Percentiles rank a stretch among this genome's conserved stretches.
Conservation (phyloP, 2,329 filamentous ascomycete species). For the Xylaria polymorpha region DNA sequence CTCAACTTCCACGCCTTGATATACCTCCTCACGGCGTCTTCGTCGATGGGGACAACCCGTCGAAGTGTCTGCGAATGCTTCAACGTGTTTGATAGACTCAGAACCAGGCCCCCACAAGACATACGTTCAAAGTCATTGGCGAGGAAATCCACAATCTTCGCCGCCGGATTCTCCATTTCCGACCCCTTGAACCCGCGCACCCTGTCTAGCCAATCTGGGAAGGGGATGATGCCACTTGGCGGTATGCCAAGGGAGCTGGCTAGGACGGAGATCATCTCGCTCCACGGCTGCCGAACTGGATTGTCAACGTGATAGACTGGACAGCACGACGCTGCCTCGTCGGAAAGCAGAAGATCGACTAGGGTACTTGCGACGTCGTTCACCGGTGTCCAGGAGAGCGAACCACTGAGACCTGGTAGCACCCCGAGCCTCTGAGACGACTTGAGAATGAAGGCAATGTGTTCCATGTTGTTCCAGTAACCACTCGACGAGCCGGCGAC, state of each 20-base stretch:
- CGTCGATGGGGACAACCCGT: too few relatives aligned
- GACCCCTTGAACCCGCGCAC: background rate
- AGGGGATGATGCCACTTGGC: background rate
- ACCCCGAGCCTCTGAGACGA: conserved; percentile 51
- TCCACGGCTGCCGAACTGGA: background rate
- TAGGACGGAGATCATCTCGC: background rate
- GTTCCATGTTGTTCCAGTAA: conserved; percentile 59
- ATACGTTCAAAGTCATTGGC: background rate
- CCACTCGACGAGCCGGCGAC: conserved; percentile 55
- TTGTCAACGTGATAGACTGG: conserved; percentile 9
- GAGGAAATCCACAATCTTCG: background rate
- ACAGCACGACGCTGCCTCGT: background rate
- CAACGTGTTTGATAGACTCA: too few relatives aligned
- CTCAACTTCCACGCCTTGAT: too few relatives aligned
- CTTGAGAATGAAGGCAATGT: conserved; percentile 57
- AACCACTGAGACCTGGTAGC: conserved; percentile 36
- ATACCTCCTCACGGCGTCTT: too few relatives aligned
- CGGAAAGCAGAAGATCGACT: conserved; percentile 5
- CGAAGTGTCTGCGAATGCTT: too few relatives aligned
- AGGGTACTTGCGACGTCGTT: conserved; percentile 4
- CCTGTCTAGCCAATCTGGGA: background rate
- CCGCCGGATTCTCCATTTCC: background rate
- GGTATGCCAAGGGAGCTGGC: background rate
- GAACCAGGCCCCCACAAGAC: background rate
- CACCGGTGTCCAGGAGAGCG: conserved; percentile 32